These are phyloP conservation scores for Cercospora zeina DNA, from an alignment of 2,329 filamentous ascomycete genomes.

Conservation along the genomic window DNA sequence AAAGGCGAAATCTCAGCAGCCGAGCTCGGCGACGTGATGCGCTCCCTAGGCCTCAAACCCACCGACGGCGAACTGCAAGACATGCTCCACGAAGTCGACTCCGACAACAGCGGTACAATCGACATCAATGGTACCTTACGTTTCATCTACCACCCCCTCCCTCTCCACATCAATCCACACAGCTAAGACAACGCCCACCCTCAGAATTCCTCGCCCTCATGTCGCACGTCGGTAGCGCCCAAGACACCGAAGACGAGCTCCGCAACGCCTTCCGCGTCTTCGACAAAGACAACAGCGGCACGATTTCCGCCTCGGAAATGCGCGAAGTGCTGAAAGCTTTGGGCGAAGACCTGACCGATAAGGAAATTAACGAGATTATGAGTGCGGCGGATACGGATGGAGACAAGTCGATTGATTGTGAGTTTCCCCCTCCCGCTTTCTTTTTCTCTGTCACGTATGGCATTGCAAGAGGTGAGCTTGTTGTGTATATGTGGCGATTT, in stretches of 20 bases:
- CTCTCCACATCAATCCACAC: no score
- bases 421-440: neutral
- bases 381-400: conserved; percentile 26
- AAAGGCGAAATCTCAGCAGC: conserved; percentile 27
- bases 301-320: conserved; percentile 24
- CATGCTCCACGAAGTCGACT: conserved; percentile 27
- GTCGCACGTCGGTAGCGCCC: conserved; percentile 17
- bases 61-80: conserved; percentile 26
- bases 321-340: conserved; percentile 25
- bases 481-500: neutral
- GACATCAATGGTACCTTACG: conserved; percentile 27
- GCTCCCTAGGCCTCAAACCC: conserved; percentile 23
- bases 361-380: conserved; percentile 27
- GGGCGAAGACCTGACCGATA: conserved; percentile 23
- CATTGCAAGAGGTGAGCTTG: no score
- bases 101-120: conserved; percentile 23
- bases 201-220: conserved; percentile 27
- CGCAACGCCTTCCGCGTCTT: conserved; percentile 25
- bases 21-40: conserved; percentile 27
- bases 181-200: neutral
- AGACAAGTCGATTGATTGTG: conserved; percentile 25
- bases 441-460: neutral
- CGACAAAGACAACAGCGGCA: conserved; percentile 24
- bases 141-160: no score
- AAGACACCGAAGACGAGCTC: conserved; percentile 26